These are phyloP conservation scores for Talaromyces proteolyticus DNA, from an alignment of 495 filamentous ascomycete species.

Conservation along the genomic window DNA sequence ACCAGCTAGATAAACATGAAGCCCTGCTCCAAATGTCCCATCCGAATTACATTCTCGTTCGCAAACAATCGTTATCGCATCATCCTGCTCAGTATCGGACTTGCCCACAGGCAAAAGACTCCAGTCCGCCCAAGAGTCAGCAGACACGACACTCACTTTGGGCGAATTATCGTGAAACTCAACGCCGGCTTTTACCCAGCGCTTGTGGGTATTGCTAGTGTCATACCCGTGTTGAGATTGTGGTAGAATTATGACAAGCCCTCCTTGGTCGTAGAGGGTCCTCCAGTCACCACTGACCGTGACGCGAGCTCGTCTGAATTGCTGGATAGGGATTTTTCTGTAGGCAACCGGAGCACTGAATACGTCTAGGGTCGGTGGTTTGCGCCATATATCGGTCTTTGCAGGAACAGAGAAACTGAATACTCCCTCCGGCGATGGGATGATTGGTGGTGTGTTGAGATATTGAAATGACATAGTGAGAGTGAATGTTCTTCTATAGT, in stretches of 20 bases:
- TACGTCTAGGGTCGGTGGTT: background rate
- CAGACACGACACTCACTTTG: background rate
- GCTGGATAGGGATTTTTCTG: background rate
- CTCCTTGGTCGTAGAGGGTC: background rate
- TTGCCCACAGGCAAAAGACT: background rate
- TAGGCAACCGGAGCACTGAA: background rate
- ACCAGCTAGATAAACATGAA: background rate
- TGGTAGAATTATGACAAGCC: background rate
- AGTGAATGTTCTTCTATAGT: too few relatives aligned
- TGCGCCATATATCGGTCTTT: background rate
- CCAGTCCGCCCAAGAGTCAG: background rate
- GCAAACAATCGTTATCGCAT: background rate
- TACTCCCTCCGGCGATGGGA: too few relatives aligned
- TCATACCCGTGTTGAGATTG: too few relatives aligned
- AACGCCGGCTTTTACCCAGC: background rate
- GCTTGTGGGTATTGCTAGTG: background rate
- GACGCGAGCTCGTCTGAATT: background rate
- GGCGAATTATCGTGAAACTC: background rate
- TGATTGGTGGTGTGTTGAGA: too few relatives aligned
- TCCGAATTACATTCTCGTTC: background rate
- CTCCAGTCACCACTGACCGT: background rate
- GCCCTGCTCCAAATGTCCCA: too few relatives aligned
- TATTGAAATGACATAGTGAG: too few relatives aligned
- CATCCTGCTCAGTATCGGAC: background rate
- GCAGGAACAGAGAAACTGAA: too few relatives aligned